These are phyloP conservation scores for Ajuga reptans DNA, from an alignment of 305 asterid species.

Conservation along the genomic window DNA sequence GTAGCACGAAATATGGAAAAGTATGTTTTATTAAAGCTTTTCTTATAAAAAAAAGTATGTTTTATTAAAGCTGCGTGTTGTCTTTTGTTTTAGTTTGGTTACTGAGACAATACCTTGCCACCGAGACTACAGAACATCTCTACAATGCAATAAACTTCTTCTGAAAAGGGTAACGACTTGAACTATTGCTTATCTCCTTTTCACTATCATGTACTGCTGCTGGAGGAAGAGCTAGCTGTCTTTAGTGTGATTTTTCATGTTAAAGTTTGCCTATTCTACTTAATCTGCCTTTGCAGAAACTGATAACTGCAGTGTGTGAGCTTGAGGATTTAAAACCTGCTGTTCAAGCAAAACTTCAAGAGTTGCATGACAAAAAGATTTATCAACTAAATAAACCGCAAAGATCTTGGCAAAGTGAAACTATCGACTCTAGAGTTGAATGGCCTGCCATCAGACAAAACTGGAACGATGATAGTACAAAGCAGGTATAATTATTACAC, in stretches of 20 bases:
- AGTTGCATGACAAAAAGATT: constrained; percentile 40
- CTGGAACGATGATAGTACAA: constrained; percentile 31
- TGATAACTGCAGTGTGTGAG: constrained; percentile 56
- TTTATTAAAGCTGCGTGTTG: constrained; percentile 27
- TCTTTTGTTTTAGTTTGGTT: constrained; percentile 64
- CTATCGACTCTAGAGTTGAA: constrained; percentile 35
- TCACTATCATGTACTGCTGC: constrained; percentile 13
- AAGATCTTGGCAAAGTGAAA: constrained; percentile 32
- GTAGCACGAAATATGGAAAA: constrained; percentile 24
- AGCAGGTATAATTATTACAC: constrained; percentile 39
- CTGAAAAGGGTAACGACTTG: constrained; percentile 45
- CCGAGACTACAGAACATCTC: constrained; percentile 62
- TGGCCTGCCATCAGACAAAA: constrained; percentile 42
- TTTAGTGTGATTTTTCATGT: background rate
- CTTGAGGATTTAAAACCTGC: constrained; percentile 78
- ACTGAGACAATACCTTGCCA: constrained; percentile 89
- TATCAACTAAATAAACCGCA: constrained; percentile 35
- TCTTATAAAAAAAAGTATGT: constrained; percentile 18
- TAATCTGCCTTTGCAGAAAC: constrained; percentile 39
- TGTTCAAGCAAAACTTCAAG: constrained; percentile 65
- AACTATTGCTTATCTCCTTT: constrained; percentile 10
- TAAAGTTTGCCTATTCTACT: background rate
- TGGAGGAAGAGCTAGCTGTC: background rate
- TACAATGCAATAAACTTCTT: constrained; percentile 47
- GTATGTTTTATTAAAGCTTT: no score